Base-by-base conservation (phyloP, 1,284 basidiomycete genomes). In the Melampsora abietis-canadensis region DNA sequence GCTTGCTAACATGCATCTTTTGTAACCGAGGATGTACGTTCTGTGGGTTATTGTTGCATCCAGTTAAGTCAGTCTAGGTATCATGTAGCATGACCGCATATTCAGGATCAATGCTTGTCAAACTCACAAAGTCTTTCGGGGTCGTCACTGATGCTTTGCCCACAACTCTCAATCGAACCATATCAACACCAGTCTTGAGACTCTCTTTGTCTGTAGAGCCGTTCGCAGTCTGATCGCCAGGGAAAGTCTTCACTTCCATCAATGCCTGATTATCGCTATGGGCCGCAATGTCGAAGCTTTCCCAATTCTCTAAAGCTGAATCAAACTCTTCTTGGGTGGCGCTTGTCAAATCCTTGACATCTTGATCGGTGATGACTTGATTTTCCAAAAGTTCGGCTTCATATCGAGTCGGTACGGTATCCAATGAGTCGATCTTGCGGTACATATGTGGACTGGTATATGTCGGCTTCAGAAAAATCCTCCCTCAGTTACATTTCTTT, bases 341-440 rank as follows among this genome's bases (percentile, higher is more conserved):
- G 10, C 34, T 34, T 62, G 60, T 67, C 21, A 75, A 24, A 24
- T 62, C 15, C 12, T 47, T 19, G n/a, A 62, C 65, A 30, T 68
- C 21, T 15, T 77, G 24, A 14, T n/a, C 6, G 17, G 31, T 60
- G n/a, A 77, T 51, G 10, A 70, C 60, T 61, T 40, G 27, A 17
- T 24, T 62, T 62, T 51, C 89, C 68, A 90, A 84, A 4, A 94
- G 85, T 72, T 87, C 87, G 68, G 89, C 86, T 80, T 94, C 92
- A 79, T 93, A 95, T 21, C 92, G 82, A 68, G 87, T 85, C 6
- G 92, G 91, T 6, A 94, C 90, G 3, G 89, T 91, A 60, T 85
- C 87, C 66, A 90, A 84, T 0, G 87, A 85, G 5, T 88, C 85
- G 78, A 93, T 92, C 82, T 90, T 88, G 81, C 91, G 87, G 82